A percentile compares a stretch with the other conserved stretches of the same genome.
Evolutionary conservation across 1,284 basidiomycete species (phyloP).

Genomic region (Vanrija sp.): DNA sequence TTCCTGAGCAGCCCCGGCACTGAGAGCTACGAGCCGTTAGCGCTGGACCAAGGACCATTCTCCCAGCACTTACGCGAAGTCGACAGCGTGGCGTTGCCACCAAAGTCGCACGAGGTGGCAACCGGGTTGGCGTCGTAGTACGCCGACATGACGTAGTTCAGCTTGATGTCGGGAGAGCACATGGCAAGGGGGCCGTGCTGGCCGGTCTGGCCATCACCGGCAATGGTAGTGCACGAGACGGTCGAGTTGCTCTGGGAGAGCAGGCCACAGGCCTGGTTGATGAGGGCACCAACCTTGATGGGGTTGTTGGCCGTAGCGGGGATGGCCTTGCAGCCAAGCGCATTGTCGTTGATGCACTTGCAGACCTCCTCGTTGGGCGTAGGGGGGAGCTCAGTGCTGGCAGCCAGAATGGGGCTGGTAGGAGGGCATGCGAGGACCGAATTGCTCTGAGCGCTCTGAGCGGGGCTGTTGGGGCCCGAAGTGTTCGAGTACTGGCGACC

Average conservation of each 20-base stretch:
- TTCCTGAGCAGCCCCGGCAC: slow-evolving; percentile 1
- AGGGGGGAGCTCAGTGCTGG: slow-evolving; percentile 67
- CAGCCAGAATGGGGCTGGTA: slow-evolving; percentile 59
- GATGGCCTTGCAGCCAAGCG: slow-evolving; percentile 67
- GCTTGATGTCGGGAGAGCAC: slow-evolving; percentile 66
- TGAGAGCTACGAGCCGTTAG: neutral
- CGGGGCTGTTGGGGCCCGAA: slow-evolving; percentile 61
- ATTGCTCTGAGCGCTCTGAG: slow-evolving; percentile 56
- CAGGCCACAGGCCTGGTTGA: slow-evolving; percentile 63
- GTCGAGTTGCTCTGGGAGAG: slow-evolving; percentile 60
- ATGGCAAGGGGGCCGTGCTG: slow-evolving; percentile 68
- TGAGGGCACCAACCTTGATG: slow-evolving; percentile 63
- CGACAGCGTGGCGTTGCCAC: slow-evolving; percentile 76
- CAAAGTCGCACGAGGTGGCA: slow-evolving; percentile 59
- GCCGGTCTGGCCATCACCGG: slow-evolving; percentile 67
- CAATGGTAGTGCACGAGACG: slow-evolving; percentile 61
- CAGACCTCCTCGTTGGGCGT: slow-evolving; percentile 80
- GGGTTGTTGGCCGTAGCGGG: slow-evolving; percentile 61
- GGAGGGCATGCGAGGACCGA: slow-evolving; percentile 64
- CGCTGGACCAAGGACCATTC: neutral
- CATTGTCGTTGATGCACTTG: slow-evolving; percentile 62
- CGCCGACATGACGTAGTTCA: slow-evolving; percentile 76
- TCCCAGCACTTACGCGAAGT: slow-evolving; percentile 18
- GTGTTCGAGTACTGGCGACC: slow-evolving; percentile 61
- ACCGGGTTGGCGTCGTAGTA: slow-evolving; percentile 67